Evolutionary conservation across 1,284 basidiomycete species (phyloP), one percentile per base, ranked within the genome.

Genomic region (Xerocomus minutiporus): DNA sequence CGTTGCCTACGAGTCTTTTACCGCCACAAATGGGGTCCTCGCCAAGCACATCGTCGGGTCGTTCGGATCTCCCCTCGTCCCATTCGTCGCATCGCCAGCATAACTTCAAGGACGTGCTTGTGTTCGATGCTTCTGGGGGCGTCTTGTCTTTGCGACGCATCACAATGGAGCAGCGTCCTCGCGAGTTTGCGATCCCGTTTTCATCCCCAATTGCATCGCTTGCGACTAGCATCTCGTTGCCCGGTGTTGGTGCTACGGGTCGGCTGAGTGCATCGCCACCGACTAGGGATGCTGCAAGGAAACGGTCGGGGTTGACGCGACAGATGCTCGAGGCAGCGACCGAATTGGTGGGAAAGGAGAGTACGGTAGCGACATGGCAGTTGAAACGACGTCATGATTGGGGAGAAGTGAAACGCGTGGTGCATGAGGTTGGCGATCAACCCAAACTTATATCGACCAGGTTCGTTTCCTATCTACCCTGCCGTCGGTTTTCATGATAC

Each of bases 341-440:
- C 17, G 63, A 66, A 35, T 45, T 68, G 29, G 55, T 58, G 11
- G 83, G 75, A 5, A 77, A 74, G 58, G 80, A 83, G 40, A 73
- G 28, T 28, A 28, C 28, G 28, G 28, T 87, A 35, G 84, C 84
- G 23, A 83, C 82, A 1, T 91, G 88, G 88, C 28, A 75, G 53
- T 59, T 91, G 52, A 75, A 76, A 51, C 67, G 82, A 38, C 74
- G 75, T 4, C 63, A 68, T 9, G 80, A 80, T 34, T 83, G 81
- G 76, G 69, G 67, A 4, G 28, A 28, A 28, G 28, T 28, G 6
- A 28, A 28, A 28, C 28, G 8, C 28, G 28, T 28, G 28, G 28
- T 28, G 28, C 28, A 28, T 8, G 28, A 28, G 28, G 8, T 32
- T 32, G 31, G 31, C 4, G 31, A 32, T 13, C 31, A 32, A 32